phyloP scores from a whole-genome alignment of 176 grass and related monocot genomes.

The Carex myosuroides region DNA sequence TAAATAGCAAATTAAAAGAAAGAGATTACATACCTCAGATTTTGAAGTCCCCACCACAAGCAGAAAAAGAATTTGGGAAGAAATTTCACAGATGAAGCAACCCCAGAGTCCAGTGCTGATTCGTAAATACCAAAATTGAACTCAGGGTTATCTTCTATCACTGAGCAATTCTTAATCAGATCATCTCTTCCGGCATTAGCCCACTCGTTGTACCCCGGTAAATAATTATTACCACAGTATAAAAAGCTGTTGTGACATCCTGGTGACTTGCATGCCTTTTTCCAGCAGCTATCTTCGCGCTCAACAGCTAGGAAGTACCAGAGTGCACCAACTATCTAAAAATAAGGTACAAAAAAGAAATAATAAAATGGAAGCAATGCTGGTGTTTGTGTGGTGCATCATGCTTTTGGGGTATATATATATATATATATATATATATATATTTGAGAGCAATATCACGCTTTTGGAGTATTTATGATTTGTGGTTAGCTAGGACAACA shows the following conservation, averaged over 20 bases:
- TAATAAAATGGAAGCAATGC: not conserved
- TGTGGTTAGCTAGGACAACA: not conserved
- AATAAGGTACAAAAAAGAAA: not conserved
- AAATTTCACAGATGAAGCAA: constrained; percentile 37
- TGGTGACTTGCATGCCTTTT: constrained; percentile 34
- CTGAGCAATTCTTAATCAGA: constrained; percentile 38
- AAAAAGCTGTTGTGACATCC: constrained; percentile 49
- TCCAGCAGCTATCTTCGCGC: constrained; percentile 68
- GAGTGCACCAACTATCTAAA: constrained; percentile 73
- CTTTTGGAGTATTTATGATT: not conserved
- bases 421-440: too few relatives aligned
- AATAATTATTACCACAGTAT: constrained; percentile 47
- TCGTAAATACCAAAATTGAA: constrained; percentile 80
- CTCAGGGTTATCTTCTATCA: constrained; percentile 13
- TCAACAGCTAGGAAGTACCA: constrained; percentile 83
- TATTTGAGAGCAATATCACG: too few relatives aligned
- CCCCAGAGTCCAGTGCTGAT: constrained; percentile 45
- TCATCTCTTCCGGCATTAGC: constrained; percentile 36
- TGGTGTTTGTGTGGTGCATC: not conserved
- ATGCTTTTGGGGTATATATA: not conserved
- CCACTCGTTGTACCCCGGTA: constrained; percentile 39
- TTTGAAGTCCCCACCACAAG: constrained; percentile 89
- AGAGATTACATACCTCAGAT: constrained; percentile 42
- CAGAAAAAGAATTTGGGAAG: constrained; percentile 59
- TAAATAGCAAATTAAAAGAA: not conserved